Evolutionary conservation across 2,329 filamentous ascomycete species (phyloP).

Genomic region (Arthrobotrys megalospora): DNA sequence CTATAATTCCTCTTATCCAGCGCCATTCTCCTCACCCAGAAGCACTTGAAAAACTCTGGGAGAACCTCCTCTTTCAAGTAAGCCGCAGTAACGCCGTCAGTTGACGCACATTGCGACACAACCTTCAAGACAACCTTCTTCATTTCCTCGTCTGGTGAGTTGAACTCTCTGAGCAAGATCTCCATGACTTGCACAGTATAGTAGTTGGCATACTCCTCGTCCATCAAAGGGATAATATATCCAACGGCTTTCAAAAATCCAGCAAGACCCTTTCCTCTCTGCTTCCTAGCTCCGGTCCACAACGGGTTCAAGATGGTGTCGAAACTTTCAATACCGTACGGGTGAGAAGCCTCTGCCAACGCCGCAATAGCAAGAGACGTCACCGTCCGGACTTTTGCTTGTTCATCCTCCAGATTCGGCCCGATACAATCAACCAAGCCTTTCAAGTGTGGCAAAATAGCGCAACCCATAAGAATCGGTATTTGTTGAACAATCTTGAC

Average conservation of each 20-base stretch:
- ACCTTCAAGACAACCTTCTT: slow-evolving; percentile 99
- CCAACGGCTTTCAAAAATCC: slow-evolving; percentile 98
- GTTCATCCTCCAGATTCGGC: slow-evolving; percentile 95
- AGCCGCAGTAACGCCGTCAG: slow-evolving; percentile 91
- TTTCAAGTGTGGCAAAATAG: slow-evolving; percentile 93
- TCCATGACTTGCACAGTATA: slow-evolving; percentile 99
- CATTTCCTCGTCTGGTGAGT: slow-evolving; percentile 98
- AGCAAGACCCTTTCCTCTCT: slow-evolving; percentile 94
- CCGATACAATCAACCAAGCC: slow-evolving; percentile 96
- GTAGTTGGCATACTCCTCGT: slow-evolving; percentile 99
- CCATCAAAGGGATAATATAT: slow-evolving; percentile 98
- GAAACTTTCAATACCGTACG: slow-evolving; percentile 99
- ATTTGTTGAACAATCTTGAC: slow-evolving; percentile 99
- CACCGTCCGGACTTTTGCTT: slow-evolving; percentile 96
- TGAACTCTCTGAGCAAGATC: slow-evolving; percentile 94
- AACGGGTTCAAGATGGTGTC: slow-evolving; percentile 97
- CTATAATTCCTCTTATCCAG: slow-evolving; percentile 97
- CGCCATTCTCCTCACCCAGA: slow-evolving; percentile 98
- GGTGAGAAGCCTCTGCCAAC: slow-evolving; percentile 94
- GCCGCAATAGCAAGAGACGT: slow-evolving; percentile 95
- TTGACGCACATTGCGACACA: slow-evolving; percentile 93
- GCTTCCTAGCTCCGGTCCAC: slow-evolving; percentile 96
- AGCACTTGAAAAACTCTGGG: slow-evolving; percentile 97
- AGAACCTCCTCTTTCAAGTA: slow-evolving; percentile 97
- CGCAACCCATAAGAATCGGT: slow-evolving; percentile 98